phyloP scores from a whole-genome alignment of 495 filamentous ascomycete species.

The Xanthoparmelia taractica region DNA sequence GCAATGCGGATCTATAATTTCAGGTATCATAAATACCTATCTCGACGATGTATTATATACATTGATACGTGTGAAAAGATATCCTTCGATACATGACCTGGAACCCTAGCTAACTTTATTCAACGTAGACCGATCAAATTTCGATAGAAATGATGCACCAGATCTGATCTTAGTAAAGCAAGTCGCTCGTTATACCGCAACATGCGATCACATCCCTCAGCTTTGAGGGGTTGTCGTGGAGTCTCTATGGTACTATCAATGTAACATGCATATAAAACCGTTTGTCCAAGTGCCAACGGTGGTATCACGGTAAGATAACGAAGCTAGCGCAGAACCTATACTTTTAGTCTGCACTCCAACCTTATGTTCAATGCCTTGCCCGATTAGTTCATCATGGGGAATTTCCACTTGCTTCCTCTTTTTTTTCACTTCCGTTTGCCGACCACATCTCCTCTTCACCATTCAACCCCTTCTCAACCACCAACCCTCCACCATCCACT shows the following conservation, averaged over 20 bases:
- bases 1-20: background rate
- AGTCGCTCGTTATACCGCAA: no score
- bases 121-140: no score
- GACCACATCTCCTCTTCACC: conserved; percentile 17
- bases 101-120: no score
- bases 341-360: background rate
- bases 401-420: conserved; percentile 7
- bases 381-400: background rate
- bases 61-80: background rate
- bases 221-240: no score
- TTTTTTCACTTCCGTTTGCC: conserved; percentile 10
- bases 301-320: background rate
- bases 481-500: conserved; percentile 17
- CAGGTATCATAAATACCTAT: background rate
- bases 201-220: no score
- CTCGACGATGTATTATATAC: background rate
- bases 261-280: background rate
- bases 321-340: background rate
- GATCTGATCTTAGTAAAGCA: no score
- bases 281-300: background rate
- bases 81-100: background rate
- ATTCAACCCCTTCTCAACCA: conserved; percentile 16
- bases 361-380: conserved; percentile 4
- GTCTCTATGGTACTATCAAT: background rate
- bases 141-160: no score